Percentiles rank a stretch among this genome's conserved stretches.
Conservation (phyloP, 2,329 filamentous ascomycete species). For the Fusarium sp. region DNA sequence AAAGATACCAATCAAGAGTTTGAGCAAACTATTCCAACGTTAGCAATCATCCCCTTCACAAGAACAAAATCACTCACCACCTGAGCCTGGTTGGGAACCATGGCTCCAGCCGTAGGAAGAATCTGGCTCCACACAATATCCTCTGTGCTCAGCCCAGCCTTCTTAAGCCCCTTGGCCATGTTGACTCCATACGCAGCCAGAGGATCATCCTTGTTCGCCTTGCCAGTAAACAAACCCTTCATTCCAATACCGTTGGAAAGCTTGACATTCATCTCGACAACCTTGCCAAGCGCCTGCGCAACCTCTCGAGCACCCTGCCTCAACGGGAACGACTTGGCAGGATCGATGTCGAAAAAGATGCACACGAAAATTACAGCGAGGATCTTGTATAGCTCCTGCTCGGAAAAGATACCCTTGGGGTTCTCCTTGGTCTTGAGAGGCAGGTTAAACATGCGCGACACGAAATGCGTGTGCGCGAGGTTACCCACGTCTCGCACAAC, state of each 20-base stretch:
- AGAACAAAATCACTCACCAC: slow-evolving; percentile 60
- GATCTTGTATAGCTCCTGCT: slow-evolving; percentile 69
- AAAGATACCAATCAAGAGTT: slow-evolving; percentile 78
- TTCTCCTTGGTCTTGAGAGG: slow-evolving; percentile 73
- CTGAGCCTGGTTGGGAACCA: slow-evolving; percentile 78
- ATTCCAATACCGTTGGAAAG: slow-evolving; percentile 56
- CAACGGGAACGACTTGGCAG: slow-evolving; percentile 74
- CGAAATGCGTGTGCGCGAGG: slow-evolving; percentile 73
- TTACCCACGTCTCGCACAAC: slow-evolving; percentile 78
- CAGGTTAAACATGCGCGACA: slow-evolving; percentile 71
- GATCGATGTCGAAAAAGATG: slow-evolving; percentile 75
- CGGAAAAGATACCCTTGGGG: slow-evolving; percentile 67
- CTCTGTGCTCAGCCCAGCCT: slow-evolving; percentile 69
- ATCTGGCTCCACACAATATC: slow-evolving; percentile 80
- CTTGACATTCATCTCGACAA: slow-evolving; percentile 75
- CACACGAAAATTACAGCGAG: slow-evolving; percentile 74
- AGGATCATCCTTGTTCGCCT: slow-evolving; percentile 64
- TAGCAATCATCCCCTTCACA: slow-evolving; percentile 13
- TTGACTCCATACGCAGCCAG: slow-evolving; percentile 74
- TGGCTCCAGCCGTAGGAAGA: slow-evolving; percentile 73
- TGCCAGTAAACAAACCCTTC: slow-evolving; percentile 62
- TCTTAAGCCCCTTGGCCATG: slow-evolving; percentile 73
- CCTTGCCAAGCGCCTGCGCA: slow-evolving; percentile 67
- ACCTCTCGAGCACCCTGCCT: slow-evolving; percentile 68
- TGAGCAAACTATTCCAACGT: slow-evolving; percentile 70